Evolutionary conservation across 805 yeast genomes (phyloP).

Genomic region (Saccharomyces eubayanus): DNA sequence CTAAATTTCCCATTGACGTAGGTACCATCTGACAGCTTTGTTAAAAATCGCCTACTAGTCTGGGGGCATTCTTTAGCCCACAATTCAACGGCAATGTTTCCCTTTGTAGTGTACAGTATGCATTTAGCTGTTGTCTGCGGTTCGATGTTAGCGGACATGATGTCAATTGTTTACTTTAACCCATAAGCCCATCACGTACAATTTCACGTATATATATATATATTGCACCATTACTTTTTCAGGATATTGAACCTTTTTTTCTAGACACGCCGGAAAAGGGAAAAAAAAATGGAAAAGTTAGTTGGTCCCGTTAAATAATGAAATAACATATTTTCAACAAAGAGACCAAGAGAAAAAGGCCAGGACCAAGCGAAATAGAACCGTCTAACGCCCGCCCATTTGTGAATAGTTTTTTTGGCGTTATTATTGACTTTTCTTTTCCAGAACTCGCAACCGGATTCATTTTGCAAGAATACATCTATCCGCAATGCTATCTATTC

Average conservation of each 20-base stretch:
- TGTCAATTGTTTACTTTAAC: background rate
- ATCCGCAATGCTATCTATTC: background rate
- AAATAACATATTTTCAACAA: background rate
- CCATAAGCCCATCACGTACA: background rate
- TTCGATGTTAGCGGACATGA: conserved; percentile 26
- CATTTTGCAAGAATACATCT: background rate
- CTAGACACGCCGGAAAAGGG: background rate
- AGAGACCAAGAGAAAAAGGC: background rate
- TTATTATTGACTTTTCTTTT: background rate
- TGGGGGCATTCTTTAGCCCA: conserved; percentile 64
- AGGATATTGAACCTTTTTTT: background rate
- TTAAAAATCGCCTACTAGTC: conserved; percentile 41
- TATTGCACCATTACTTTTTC: background rate
- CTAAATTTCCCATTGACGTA: conserved; percentile 22
- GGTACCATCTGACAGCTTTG: conserved; percentile 37
- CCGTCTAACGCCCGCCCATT: background rate
- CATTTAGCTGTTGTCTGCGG: conserved; percentile 57
- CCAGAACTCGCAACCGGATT: background rate
- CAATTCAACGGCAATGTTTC: conserved; percentile 49
- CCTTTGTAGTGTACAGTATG: conserved; percentile 48
- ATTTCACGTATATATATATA: background rate
- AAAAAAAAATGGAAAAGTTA: background rate
- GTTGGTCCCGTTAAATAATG: background rate
- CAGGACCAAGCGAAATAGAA: background rate
- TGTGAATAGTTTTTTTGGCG: background rate